Evolutionary conservation across 2,329 filamentous ascomycete species (phyloP).

Genomic region (Aspergillus pseudoglaucus): DNA sequence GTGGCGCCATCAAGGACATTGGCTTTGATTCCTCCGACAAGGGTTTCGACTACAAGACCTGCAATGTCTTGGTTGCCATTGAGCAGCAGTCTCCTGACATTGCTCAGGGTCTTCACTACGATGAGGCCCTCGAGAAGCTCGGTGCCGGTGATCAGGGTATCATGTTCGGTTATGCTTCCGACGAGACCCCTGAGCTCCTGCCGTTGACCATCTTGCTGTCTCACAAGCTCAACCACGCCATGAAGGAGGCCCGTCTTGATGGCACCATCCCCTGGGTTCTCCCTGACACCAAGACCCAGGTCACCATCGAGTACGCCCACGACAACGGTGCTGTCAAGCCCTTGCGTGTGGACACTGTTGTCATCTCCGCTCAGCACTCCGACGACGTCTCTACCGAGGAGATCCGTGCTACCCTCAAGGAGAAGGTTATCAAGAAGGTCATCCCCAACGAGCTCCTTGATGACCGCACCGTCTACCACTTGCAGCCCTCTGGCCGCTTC

Average conservation of each 20-base stretch:
- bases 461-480: conserved; percentile 93
- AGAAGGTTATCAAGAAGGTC: conserved; percentile 94
- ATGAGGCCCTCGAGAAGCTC: conserved; percentile 93
- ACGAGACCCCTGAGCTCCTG: conserved; percentile 96
- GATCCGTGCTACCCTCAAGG: conserved; percentile 87
- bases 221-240: conserved; percentile 94
- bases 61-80: conserved; percentile 96
- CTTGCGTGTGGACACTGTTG: conserved; percentile 88
- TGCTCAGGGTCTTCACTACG: conserved; percentile 97
- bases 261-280: conserved; percentile 88
- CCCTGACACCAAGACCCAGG: conserved; percentile 99
- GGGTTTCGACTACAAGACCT: conserved; percentile 99
- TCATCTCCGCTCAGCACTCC: conserved; percentile 92
- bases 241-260: conserved; percentile 81
- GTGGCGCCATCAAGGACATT: conserved; percentile 92
- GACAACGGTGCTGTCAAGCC: conserved; percentile 87
- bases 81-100: conserved; percentile 99
- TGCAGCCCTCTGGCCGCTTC: conserved; percentile 97
- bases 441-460: conserved; percentile 90
- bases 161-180: conserved; percentile 99
- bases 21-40: conserved; percentile 95
- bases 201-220: conserved; percentile 89
- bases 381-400: conserved; percentile 82
- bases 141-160: conserved; percentile 99
- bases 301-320: conserved; percentile 97